Evolutionary conservation across 192 early-diverging fungal genomes (phyloP).

Genomic region (Rhizoclosmatium sp.): DNA sequence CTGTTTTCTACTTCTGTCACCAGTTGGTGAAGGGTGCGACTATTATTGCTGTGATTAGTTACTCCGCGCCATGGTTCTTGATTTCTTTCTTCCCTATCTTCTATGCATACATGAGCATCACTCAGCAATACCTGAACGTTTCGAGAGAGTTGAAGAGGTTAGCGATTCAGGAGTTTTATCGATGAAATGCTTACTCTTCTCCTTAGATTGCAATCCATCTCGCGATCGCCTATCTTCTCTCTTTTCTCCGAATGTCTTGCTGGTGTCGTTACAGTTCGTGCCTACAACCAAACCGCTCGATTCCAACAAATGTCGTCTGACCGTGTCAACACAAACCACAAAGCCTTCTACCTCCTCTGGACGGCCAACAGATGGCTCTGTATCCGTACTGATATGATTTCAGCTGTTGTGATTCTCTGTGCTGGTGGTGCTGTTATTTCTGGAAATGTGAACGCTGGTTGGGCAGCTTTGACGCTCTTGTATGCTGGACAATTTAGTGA

Average conservation of each 20-base stretch:
- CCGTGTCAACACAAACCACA: conserved; percentile 41
- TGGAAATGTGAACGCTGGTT: conserved; percentile 72
- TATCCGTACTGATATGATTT: conserved; percentile 81
- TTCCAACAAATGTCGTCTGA: conserved; percentile 50
- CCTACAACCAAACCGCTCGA: conserved; percentile 56
- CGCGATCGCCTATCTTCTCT: conserved; percentile 78
- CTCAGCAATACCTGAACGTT: conserved; percentile 75
- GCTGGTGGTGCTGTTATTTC: conserved; percentile 74
- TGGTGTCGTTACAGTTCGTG: conserved; percentile 61
- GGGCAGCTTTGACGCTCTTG: conserved; percentile 83
- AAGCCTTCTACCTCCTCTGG: conserved; percentile 42
- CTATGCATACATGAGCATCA: conserved; percentile 65
- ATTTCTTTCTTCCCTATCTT: conserved; percentile 29
- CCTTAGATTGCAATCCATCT: conserved; percentile 71
- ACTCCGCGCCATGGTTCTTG: conserved; percentile 49
- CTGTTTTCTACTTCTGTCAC: conserved; percentile 55
- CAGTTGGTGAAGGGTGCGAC: conserved; percentile 57
- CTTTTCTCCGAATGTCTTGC: conserved; percentile 77
- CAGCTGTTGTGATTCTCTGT: conserved; percentile 79
- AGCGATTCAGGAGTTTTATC: neutral
- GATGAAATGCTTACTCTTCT: neutral
- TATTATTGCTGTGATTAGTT: conserved; percentile 66
- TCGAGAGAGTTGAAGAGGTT: conserved; percentile 75
- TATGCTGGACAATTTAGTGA: conserved; percentile 85
- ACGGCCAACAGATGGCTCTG: conserved; percentile 77